Evolutionary conservation across 108 stramenopile species (phyloP).

Genomic region (Nitzschia sp.): DNA sequence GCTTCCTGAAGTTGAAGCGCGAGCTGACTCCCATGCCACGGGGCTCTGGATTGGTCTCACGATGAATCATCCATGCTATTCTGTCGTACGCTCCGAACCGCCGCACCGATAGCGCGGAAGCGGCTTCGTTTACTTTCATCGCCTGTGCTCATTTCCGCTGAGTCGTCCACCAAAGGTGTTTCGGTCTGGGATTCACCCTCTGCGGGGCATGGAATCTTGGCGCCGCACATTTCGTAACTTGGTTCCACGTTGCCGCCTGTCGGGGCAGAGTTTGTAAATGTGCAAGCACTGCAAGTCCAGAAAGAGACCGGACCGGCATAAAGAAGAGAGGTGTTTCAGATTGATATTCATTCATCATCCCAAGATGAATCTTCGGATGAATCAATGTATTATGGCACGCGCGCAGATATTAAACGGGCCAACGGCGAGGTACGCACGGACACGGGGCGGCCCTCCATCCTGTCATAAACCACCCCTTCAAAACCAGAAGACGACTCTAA

Average conservation of each 20-base stretch:
- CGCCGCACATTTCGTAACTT: conserved; percentile 23
- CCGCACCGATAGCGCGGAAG: conserved; percentile 10
- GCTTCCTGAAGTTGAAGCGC: conserved; percentile 29
- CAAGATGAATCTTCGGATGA: too few relatives aligned
- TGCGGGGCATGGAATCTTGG: too few relatives aligned
- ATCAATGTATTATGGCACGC: too few relatives aligned
- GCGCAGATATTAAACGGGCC: too few relatives aligned
- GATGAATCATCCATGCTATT: background rate
- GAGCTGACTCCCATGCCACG: background rate
- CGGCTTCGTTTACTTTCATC: background rate
- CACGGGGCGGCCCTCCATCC: too few relatives aligned
- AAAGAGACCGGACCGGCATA: background rate
- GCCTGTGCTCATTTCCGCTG: background rate
- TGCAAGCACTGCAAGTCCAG: conserved; percentile 28
- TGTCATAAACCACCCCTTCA: too few relatives aligned
- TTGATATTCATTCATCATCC: too few relatives aligned
- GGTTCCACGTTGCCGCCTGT: background rate
- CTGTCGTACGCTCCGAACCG: conserved; percentile 7
- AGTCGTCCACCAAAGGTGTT: background rate
- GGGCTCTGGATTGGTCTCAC: background rate
- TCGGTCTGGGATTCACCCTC: too few relatives aligned
- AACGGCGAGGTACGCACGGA: too few relatives aligned
- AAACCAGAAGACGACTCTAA: too few relatives aligned
- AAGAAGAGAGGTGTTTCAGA: too few relatives aligned
- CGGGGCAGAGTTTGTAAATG: conserved; percentile 11